Percentiles rank a stretch among this genome's conserved stretches.
Conservation (phyloP, 2,329 filamentous ascomycete genomes). For the Beauveria asiatica region DNA sequence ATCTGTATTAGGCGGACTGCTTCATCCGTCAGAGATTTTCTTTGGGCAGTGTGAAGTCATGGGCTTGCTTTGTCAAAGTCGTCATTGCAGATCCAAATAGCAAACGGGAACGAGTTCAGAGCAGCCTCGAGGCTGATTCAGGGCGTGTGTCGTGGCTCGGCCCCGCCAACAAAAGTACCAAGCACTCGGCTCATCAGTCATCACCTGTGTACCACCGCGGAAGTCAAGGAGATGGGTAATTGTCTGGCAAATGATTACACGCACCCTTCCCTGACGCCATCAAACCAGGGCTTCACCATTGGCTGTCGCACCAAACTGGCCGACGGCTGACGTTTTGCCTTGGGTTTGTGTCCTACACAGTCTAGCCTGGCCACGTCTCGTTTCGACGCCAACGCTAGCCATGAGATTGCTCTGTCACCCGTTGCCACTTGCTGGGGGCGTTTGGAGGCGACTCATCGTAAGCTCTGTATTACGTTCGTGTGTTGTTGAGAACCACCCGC, state of each 20-base stretch:
- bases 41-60: background rate
- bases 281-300: background rate
- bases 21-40: no score
- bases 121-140: background rate
- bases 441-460: background rate
- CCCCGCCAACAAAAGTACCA: background rate
- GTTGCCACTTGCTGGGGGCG: background rate
- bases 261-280: background rate
- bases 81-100: background rate
- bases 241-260: background rate
- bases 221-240: background rate
- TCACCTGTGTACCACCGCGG: background rate
- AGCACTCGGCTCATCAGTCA: background rate
- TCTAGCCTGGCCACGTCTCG: constrained; percentile 7
- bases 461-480: background rate
- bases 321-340: background rate
- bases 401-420: background rate
- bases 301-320: background rate
- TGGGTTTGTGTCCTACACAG: constrained; percentile 1
- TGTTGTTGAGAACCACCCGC: background rate
- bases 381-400: background rate
- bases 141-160: background rate
- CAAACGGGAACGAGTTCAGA: background rate
- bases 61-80: background rate
- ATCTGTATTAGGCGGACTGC: background rate